These are phyloP conservation scores for Vitis riparia DNA, from an alignment of 164 flowering plant species.

Conservation along the genomic window DNA sequence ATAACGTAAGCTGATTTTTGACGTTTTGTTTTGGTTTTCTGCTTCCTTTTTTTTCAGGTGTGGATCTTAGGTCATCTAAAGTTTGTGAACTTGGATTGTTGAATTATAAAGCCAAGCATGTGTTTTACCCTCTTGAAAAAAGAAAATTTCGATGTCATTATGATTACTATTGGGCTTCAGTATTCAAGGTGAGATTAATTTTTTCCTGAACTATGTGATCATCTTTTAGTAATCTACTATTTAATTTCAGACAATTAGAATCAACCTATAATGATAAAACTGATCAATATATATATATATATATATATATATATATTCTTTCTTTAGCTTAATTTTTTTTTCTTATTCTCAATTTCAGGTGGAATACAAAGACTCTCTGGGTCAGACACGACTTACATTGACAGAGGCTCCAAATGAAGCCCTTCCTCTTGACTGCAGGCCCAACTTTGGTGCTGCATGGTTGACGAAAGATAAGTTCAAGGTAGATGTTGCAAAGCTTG, in stretches of 20 bases:
- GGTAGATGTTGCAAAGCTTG: constrained; percentile 37
- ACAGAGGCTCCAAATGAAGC: constrained; percentile 94
- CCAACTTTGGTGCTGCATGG: constrained; percentile 75
- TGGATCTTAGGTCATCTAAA: constrained; percentile 88
- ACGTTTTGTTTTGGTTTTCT: not conserved
- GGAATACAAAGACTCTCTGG: constrained; percentile 67
- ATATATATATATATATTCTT: too few relatives aligned
- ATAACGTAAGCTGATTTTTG: not conserved
- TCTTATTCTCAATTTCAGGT: constrained; percentile 43
- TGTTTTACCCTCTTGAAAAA: constrained; percentile 55
- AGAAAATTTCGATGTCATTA: constrained; percentile 75
- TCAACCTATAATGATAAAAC: too few relatives aligned
- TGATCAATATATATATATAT: not conserved
- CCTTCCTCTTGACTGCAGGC: constrained; percentile 85
- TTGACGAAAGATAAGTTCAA: constrained; percentile 67
- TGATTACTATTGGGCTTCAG: constrained; percentile 97
- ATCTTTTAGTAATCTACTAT: not conserved
- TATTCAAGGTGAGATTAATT: constrained; percentile 58
- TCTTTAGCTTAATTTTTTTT: not conserved
- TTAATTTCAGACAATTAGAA: too few relatives aligned
- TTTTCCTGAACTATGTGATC: not conserved
- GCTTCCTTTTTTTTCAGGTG: constrained; percentile 48
- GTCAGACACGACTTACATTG: constrained; percentile 49
- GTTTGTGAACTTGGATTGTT: constrained; percentile 85
- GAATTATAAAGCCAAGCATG: constrained; percentile 73